Conservation (phyloP, 139 green algal species). For the Chlamydomonas eustigma region DNA sequence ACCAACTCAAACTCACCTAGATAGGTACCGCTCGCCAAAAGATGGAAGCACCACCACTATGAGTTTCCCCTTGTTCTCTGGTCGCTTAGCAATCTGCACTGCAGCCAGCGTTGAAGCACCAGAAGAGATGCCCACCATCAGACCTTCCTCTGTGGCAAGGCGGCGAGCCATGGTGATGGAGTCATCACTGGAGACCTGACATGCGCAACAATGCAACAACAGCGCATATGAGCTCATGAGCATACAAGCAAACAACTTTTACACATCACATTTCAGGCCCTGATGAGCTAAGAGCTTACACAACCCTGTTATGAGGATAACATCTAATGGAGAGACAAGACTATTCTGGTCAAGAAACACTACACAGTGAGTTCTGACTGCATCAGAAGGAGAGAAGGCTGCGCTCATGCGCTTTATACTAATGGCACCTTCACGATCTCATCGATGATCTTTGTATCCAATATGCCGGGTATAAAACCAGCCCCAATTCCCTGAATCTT, state of each 20-base stretch:
- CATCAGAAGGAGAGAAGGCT: neutral
- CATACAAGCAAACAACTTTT: too few relatives aligned
- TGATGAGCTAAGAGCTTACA: too few relatives aligned
- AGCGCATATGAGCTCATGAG: too few relatives aligned
- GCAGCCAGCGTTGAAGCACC: constrained; percentile 65
- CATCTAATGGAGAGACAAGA: too few relatives aligned
- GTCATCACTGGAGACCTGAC: constrained; percentile 73
- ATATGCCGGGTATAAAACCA: constrained; percentile 87
- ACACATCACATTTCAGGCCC: too few relatives aligned
- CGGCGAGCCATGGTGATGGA: constrained; percentile 81
- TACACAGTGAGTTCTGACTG: neutral
- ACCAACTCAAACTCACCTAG: constrained; percentile 47
- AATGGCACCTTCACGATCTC: constrained; percentile 84
- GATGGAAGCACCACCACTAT: constrained; percentile 82
- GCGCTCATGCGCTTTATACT: neutral
- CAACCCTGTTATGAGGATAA: too few relatives aligned
- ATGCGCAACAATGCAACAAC: too few relatives aligned
- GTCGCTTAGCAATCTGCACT: constrained; percentile 65
- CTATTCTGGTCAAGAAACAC: neutral
- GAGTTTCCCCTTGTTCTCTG: constrained; percentile 84
- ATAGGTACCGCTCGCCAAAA: constrained; percentile 84
- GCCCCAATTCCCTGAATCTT: constrained; percentile 96
- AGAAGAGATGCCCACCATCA: constrained; percentile 88
- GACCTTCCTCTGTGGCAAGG: constrained; percentile 84
- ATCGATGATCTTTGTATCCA: constrained; percentile 83